These are phyloP conservation scores for Exserohilum turcica DNA, from an alignment of 2,329 filamentous ascomycete species.

Conservation along the genomic window DNA sequence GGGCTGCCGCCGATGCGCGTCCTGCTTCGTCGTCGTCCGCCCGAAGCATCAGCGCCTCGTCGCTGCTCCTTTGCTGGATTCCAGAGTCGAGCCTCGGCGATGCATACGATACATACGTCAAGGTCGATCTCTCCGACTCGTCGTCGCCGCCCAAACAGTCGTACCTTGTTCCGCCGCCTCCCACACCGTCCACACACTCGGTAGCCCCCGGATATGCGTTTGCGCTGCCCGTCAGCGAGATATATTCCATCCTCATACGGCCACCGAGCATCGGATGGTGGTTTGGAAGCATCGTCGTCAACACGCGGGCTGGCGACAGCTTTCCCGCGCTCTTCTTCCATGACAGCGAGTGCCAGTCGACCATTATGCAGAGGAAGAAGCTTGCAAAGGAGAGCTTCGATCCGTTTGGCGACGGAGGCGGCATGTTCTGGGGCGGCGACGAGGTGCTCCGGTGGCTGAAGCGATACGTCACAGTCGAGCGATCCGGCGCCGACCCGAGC, in stretches of 20 bases:
- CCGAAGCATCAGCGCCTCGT: conserved; percentile 61
- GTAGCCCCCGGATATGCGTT: conserved; percentile 83
- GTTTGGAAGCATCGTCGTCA: conserved; percentile 95
- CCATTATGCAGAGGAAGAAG: conserved; percentile 90
- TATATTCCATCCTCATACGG: conserved; percentile 88
- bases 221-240: conserved; percentile 83
- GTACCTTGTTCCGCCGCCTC: conserved; percentile 89
- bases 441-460: conserved; percentile 91
- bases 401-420: conserved; percentile 81
- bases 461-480: conserved; percentile 80
- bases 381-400: conserved; percentile 83
- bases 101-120: conserved; percentile 84
- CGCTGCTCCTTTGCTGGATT: conserved; percentile 88
- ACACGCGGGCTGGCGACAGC: conserved; percentile 85
- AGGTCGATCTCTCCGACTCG: conserved; percentile 85
- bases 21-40: conserved; percentile 51
- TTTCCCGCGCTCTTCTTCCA: conserved; percentile 98
- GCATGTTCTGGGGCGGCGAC: conserved; percentile 97
- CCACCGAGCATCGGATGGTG: conserved; percentile 97
- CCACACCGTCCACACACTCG: conserved; percentile 77
- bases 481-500: conserved; percentile 83
- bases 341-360: conserved; percentile 94
- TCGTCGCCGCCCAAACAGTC: conserved; percentile 82
- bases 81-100: conserved; percentile 88
- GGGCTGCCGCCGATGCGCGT: conserved; percentile 36